A percentile compares a stretch with the other conserved stretches of the same genome.
These are phyloP conservation scores for Casuarina cunninghamiana DNA, from an alignment of 306 rosid species.

Conservation along the genomic window DNA sequence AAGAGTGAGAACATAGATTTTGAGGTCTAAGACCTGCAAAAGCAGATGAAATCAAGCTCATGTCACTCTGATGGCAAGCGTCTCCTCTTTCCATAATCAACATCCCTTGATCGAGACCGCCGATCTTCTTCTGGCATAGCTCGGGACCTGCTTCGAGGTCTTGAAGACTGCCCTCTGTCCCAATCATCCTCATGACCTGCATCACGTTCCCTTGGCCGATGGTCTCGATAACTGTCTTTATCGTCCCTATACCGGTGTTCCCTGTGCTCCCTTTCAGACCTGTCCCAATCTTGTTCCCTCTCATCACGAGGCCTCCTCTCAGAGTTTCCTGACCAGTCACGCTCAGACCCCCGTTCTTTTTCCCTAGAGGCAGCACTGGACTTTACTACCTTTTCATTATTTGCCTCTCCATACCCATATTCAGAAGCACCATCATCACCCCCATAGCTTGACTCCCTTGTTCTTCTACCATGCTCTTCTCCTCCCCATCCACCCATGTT, in stretches of 20 bases:
- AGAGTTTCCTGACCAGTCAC: slow-evolving; percentile 45
- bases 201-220: slow-evolving; percentile 46
- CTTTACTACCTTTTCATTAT: slow-evolving; percentile 39
- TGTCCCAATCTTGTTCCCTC: slow-evolving; percentile 44
- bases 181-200: slow-evolving; percentile 47
- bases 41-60: neutral
- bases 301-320: slow-evolving; percentile 53
- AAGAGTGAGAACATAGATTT: slow-evolving; percentile 13
- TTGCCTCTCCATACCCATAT: slow-evolving; percentile 43
- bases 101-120: slow-evolving; percentile 47
- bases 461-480: slow-evolving; percentile 43
- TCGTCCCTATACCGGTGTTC: slow-evolving; percentile 46
- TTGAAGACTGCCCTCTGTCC: slow-evolving; percentile 46
- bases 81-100: slow-evolving; percentile 49
- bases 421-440: slow-evolving; percentile 53
- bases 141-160: slow-evolving; percentile 43
- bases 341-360: slow-evolving; percentile 46
- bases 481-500: slow-evolving; percentile 51
- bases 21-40: slow-evolving; percentile 15
- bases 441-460: slow-evolving; percentile 50
- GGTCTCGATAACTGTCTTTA: slow-evolving; percentile 40
- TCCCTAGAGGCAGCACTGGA: slow-evolving; percentile 41
- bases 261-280: slow-evolving; percentile 40
- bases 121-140: slow-evolving; percentile 44
- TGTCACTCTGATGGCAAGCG: slow-evolving; percentile 45